phyloP scores from a whole-genome alignment of 2,329 filamentous ascomycete genomes.

The Hyphodiscus sp. region DNA sequence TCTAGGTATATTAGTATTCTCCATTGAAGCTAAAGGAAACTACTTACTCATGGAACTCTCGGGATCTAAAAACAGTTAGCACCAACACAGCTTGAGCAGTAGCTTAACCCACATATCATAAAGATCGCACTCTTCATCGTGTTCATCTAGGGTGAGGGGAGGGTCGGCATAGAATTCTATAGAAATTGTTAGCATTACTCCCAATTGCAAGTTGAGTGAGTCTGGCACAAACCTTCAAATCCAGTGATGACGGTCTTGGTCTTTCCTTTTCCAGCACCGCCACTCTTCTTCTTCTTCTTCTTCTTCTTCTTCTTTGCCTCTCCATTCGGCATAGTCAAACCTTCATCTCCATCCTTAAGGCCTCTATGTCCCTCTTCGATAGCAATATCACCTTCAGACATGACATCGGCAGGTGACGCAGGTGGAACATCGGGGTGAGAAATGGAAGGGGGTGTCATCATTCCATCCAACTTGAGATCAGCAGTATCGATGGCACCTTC shows the following conservation, averaged over 20 bases:
- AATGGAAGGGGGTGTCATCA: background rate
- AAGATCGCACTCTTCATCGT: slow-evolving; percentile 57
- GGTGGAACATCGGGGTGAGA: background rate
- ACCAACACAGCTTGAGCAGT: background rate
- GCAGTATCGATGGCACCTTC: background rate
- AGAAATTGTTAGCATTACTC: background rate
- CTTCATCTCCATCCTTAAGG: background rate
- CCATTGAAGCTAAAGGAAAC: background rate
- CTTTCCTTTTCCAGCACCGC: slow-evolving; percentile 18
- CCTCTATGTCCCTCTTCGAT: background rate
- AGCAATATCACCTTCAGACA: background rate
- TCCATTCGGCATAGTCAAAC: background rate
- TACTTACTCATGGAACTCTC: slow-evolving; percentile 52
- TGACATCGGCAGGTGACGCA: background rate
- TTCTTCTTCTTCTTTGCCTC: slow-evolving; percentile 31
- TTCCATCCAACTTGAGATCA: background rate
- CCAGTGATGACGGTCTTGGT: slow-evolving; percentile 44
- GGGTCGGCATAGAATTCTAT: slow-evolving; percentile 71
- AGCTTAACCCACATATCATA: slow-evolving; percentile 56
- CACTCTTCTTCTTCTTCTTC: slow-evolving; percentile 35
- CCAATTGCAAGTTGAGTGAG: background rate
- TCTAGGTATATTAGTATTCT: slow-evolving; percentile 28
- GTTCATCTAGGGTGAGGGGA: slow-evolving; percentile 65
- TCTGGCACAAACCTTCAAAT: slow-evolving; percentile 54
- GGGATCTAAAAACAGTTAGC: slow-evolving; percentile 32